Percentiles rank a stretch among this genome's conserved stretches.
Conservation (phyloP, 1,284 basidiomycete genomes). For the Testicularia cyperi region DNA sequence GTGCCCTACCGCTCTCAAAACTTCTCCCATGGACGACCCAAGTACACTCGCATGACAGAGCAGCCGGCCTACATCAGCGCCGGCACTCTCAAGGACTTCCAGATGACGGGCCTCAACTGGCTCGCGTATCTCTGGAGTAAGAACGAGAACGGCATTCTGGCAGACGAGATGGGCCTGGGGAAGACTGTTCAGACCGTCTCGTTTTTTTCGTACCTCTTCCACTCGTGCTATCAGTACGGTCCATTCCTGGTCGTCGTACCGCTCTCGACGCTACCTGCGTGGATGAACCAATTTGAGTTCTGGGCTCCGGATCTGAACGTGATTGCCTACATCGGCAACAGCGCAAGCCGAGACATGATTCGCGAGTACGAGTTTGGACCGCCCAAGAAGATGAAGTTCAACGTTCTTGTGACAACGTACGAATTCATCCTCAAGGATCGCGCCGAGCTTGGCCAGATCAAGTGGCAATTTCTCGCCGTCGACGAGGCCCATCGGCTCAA, state of each 20-base stretch:
- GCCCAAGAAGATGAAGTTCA: constrained; percentile 78
- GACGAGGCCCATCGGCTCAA: constrained; percentile 99
- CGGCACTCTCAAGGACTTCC: constrained; percentile 92
- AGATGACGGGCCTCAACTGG: constrained; percentile 97
- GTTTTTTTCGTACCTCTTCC: constrained; percentile 92
- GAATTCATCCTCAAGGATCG: constrained; percentile 99
- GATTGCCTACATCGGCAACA: constrained; percentile 92
- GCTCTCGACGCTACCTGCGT: constrained; percentile 96
- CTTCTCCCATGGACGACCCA: constrained; percentile 74
- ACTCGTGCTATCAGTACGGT: constrained; percentile 83
- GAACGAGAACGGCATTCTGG: constrained; percentile 93
- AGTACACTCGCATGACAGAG: constrained; percentile 80
- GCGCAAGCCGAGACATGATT: constrained; percentile 75
- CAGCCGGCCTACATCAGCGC: constrained; percentile 83
- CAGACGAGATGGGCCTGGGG: constrained; percentile 99
- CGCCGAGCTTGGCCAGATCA: constrained; percentile 82
- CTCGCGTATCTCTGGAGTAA: constrained; percentile 92
- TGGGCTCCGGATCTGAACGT: constrained; percentile 89
- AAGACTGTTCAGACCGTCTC: constrained; percentile 98
- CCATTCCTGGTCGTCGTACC: constrained; percentile 98
- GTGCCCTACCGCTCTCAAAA: constrained; percentile 82
- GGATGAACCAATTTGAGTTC: constrained; percentile 93
- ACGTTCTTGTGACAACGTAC: constrained; percentile 94
- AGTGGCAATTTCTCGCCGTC: constrained; percentile 99
- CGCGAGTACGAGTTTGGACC: constrained; percentile 85